phyloP scores from a whole-genome alignment of 805 yeast genomes.

The Hyphopichia homilentoma region DNA sequence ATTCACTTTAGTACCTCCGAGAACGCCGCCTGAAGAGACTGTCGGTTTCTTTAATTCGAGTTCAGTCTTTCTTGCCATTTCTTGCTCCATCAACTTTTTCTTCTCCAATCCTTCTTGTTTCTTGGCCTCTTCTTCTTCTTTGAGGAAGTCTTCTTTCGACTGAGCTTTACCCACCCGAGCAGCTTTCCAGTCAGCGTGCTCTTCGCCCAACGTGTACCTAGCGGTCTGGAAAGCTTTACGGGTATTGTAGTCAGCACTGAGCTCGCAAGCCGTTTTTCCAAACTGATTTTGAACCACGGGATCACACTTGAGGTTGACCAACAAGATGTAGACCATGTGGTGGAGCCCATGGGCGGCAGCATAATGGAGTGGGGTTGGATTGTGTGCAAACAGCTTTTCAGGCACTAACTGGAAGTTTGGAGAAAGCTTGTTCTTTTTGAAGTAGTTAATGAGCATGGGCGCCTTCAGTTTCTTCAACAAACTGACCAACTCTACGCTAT shows the following conservation, averaged over 20 bases:
- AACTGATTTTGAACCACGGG: constrained; percentile 53
- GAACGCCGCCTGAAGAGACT: constrained; percentile 29
- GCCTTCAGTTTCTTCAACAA: constrained; percentile 71
- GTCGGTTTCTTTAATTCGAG: constrained; percentile 33
- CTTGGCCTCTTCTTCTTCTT: constrained; percentile 32
- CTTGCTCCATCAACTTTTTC: constrained; percentile 39
- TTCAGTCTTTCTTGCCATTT: constrained; percentile 41
- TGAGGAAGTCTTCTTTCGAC: constrained; percentile 54
- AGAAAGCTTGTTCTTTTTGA: constrained; percentile 54
- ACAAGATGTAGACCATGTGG: constrained; percentile 62
- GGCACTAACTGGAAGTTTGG: constrained; percentile 59
- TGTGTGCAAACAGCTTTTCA: constrained; percentile 39
- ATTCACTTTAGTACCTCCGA: constrained; percentile 20
- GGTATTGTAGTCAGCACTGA: constrained; percentile 46
- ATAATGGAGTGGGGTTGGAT: constrained; percentile 77
- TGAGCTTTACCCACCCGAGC: constrained; percentile 63
- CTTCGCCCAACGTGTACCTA: constrained; percentile 66
- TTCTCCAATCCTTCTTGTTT: constrained; percentile 36
- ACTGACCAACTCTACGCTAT: constrained; percentile 54
- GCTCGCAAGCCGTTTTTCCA: constrained; percentile 69
- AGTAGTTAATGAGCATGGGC: constrained; percentile 62
- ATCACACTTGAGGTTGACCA: constrained; percentile 65
- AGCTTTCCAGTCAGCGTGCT: constrained; percentile 61
- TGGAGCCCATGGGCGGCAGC: constrained; percentile 66
- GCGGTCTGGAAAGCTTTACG: constrained; percentile 63